Evolutionary conservation across 2,329 filamentous ascomycete species (phyloP).

Genomic region (Talaromyces sp.): DNA sequence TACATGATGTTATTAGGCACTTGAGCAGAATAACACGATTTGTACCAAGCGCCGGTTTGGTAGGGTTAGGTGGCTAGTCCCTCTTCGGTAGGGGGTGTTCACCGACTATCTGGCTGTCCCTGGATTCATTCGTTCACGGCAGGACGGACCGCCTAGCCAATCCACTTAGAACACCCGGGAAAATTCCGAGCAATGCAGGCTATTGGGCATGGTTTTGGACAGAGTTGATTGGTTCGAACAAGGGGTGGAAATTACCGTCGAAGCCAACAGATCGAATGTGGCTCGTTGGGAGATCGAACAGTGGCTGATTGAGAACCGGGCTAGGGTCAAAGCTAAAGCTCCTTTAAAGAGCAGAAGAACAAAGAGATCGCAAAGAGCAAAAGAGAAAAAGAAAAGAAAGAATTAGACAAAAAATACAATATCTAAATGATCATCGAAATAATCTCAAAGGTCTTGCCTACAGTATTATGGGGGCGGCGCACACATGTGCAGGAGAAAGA

Average conservation of each 20-base stretch:
- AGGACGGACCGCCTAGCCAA: conserved; percentile 18
- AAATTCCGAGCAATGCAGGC: conserved; percentile 1
- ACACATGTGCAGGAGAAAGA: not conserved
- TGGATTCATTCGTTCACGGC: conserved; percentile 14
- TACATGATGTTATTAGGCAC: conserved; percentile 4
- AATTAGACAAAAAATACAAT: not conserved
- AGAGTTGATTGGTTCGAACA: not conserved
- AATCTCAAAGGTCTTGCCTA: too few relatives aligned
- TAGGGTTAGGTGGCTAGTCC: not conserved
- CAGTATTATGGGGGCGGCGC: too few relatives aligned
- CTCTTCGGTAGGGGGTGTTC: conserved; percentile 3
- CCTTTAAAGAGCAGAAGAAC: not conserved
- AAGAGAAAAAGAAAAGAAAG: not conserved
- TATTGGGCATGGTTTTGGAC: not conserved
- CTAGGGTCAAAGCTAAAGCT: conserved; percentile 1
- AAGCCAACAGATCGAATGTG: too few relatives aligned
- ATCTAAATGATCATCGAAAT: too few relatives aligned
- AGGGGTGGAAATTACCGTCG: not conserved
- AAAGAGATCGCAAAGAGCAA: not conserved
- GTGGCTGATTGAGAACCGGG: not conserved
- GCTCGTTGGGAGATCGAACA: not conserved
- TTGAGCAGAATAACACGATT: not conserved
- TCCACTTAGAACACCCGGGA: conserved; percentile 3
- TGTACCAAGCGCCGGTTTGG: not conserved
- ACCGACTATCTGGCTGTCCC: conserved; percentile 18